Base-by-base conservation (phyloP, 495 filamentous ascomycete genomes). In the Patellaria atrata region DNA sequence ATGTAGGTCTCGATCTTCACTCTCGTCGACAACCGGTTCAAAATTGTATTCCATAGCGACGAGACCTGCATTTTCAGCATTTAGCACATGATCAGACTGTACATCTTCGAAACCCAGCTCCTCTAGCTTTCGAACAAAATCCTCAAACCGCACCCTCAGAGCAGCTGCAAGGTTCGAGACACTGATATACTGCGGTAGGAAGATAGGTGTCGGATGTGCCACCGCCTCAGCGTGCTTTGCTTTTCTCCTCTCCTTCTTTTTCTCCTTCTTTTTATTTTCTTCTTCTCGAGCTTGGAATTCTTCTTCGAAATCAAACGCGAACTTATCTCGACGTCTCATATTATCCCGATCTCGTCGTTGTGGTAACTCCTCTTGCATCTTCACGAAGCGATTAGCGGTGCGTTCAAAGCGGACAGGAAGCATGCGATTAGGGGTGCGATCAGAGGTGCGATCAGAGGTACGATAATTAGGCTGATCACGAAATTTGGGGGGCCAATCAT, bases 11-110 rank as follows among this genome's bases (percentile, higher is more conserved):
- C 41, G 27, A 19, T 75, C 64, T 23, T 68, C 67, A 14, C 65
- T 70, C 1, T 55, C 55, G 22, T 89, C 80, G n/a, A 86, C 72
- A 14, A 82, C 77, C 6, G 91, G 80, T 44, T 96, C 87, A 50
- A 77, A 96, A 30, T 85, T 83, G 53, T 84, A 94, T 53, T 99
- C 91, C 48, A 78, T 71, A 12, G 84, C 89, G 43, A 99, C 76
- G 46, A 96, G 61, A 4, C 82, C 85, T 11, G 89, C 84, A 37
- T 77, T 85, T 55, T 99, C 91, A 9, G 80, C 74, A 38, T 89
- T 82, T 40, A 99, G 64, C 21, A 99, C 69, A 47, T 85, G 80
- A 36, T 81, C 82, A 37, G 79, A 64, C 22, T 64, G 68, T 9
- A 84, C 71, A 22, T 82, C 75, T 42, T 87, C 80, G 47, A 94